These are phyloP conservation scores for Trichoderma atrobrunneum DNA, from an alignment of 2,329 filamentous ascomycete genomes.

Conservation along the genomic window DNA sequence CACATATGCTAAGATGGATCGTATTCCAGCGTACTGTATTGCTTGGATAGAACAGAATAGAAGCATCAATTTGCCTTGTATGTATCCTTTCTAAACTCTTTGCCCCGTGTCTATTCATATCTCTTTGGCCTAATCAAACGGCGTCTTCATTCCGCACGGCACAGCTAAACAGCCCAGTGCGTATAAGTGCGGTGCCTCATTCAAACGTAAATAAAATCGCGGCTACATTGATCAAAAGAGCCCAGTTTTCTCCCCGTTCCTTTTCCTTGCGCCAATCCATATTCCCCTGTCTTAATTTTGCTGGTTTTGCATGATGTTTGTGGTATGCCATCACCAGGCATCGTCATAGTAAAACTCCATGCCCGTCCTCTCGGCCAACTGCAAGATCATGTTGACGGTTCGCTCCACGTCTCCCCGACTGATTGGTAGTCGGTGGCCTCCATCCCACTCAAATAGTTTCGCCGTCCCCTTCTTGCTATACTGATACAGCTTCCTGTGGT, in stretches of 20 bases:
- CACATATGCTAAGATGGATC: neutral
- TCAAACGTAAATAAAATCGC: neutral
- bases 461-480: conserved; percentile 58
- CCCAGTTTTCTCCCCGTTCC: neutral
- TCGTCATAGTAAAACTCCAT: conserved; percentile 1
- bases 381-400: conserved; percentile 28
- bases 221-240: neutral
- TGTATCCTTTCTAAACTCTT: neutral
- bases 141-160: neutral
- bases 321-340: neutral
- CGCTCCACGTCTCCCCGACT: conserved; percentile 62
- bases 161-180: neutral
- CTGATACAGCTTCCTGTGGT: conserved; percentile 48
- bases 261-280: neutral
- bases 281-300: neutral
- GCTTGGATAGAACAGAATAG: neutral
- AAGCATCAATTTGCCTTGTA: neutral
- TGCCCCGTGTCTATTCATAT: neutral
- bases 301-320: neutral
- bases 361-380: conserved; percentile 25
- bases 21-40: neutral
- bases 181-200: neutral
- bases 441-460: conserved; percentile 69
- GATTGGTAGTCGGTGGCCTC: conserved; percentile 67
- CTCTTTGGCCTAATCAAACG: neutral